Evolutionary conservation across 2,329 filamentous ascomycete genomes (phyloP).

Genomic region (Teratosphaeria gauchensis): DNA sequence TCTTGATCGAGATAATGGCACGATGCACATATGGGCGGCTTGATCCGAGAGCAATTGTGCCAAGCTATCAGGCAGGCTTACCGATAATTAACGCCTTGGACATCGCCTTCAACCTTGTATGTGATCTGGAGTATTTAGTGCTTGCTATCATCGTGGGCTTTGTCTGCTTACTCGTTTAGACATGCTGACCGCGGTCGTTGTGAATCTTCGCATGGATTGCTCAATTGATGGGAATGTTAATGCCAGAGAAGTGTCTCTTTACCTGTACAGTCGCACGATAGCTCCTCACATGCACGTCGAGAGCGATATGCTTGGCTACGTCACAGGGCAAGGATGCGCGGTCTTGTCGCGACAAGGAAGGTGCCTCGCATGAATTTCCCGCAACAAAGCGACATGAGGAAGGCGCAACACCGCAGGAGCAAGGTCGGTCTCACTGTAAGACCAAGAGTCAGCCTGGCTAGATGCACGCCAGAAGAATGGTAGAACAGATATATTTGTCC

Average conservation of each 20-base stretch:
- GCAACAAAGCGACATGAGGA: not conserved
- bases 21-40: not conserved
- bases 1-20: not conserved
- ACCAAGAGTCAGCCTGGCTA: not conserved
- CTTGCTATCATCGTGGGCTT: not conserved
- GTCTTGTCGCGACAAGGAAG: not conserved
- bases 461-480: not conserved
- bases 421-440: not conserved
- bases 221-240: not conserved
- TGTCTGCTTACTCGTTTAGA: slow-evolving; percentile 19
- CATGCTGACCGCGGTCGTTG: slow-evolving; percentile 10
- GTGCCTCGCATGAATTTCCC: not conserved
- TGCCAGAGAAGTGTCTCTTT: not conserved
- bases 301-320: not conserved
- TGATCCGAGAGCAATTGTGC: not conserved
- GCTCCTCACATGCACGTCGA: not conserved
- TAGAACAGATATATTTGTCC: not conserved
- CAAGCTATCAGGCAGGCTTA: slow-evolving; percentile 12
- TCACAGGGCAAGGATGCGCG: not conserved
- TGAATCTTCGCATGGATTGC: slow-evolving; percentile 4
- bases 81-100: slow-evolving; percentile 45
- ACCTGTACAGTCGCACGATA: not conserved
- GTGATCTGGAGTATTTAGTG: slow-evolving; percentile 28
- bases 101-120: slow-evolving; percentile 38
- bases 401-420: not conserved